Percentiles rank a stretch among this genome's conserved stretches.
Conservation (phyloP, 2,329 filamentous ascomycete genomes). For the Colletotrichum agaves region DNA sequence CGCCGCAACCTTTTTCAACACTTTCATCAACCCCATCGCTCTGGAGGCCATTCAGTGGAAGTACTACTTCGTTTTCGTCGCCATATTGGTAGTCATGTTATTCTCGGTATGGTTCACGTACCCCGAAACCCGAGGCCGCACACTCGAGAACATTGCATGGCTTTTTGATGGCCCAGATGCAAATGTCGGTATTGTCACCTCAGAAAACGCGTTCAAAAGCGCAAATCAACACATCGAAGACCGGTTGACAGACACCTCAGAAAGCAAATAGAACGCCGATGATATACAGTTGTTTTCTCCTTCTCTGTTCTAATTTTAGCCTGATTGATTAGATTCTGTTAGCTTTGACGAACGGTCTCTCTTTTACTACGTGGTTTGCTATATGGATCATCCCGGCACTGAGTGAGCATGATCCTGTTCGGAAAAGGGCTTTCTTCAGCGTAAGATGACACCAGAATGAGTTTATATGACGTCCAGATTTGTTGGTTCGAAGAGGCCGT, state of each 20-base stretch:
- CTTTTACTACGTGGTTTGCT: too few species aligned
- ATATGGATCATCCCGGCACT: too few species aligned
- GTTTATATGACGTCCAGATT: too few species aligned
- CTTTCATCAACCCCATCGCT: constrained; percentile 57
- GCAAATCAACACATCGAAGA: constrained; percentile 8
- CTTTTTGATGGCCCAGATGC: constrained; percentile 23
- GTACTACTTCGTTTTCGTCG: constrained; percentile 56
- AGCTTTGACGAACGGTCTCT: too few species aligned
- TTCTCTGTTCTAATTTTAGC: too few species aligned
- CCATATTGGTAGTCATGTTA: constrained; percentile 57
- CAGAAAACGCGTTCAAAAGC: not conserved
- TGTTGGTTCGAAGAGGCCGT: too few species aligned
- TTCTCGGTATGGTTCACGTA: constrained; percentile 33
- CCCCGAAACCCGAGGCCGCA: constrained; percentile 37
- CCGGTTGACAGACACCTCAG: not conserved
- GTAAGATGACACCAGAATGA: too few species aligned
- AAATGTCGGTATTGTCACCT: not conserved
- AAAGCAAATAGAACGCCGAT: not conserved
- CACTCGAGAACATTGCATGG: constrained; percentile 31
- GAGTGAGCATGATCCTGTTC: too few species aligned
- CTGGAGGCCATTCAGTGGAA: constrained; percentile 52
- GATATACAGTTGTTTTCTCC: too few species aligned
- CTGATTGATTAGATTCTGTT: too few species aligned
- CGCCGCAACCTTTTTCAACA: constrained; percentile 52
- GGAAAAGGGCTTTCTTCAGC: too few species aligned